Evolutionary conservation across 2,329 filamentous ascomycete species (phyloP), one percentile per base, ranked within the genome.

Genomic region (Fusarium scirpi): DNA sequence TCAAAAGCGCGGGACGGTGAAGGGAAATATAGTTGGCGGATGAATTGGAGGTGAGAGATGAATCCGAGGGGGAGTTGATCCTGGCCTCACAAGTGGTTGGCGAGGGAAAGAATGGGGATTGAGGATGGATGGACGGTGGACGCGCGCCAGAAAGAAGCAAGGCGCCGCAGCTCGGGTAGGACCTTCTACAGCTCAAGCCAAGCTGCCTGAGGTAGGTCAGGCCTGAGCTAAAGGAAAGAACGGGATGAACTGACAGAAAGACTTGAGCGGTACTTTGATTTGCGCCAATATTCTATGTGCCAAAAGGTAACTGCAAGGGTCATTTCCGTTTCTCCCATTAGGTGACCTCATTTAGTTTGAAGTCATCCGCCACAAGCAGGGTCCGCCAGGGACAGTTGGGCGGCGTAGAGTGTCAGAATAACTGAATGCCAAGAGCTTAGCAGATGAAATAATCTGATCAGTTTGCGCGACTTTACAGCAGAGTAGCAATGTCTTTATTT

Each of bases 51-150:
- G 58, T 54, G 62, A 70, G 61, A 67, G 65, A 61, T 71, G 69
- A 67, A 59, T 70, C 57, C 69, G 69, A 70, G 58, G 47, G 62
- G 51, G 54, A 71, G 69, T 67, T 60, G 55, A 71, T 71, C 62
- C 58, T 65, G 58, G 62, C 56, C 55, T 59, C 47, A 51, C 57
- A 71, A 57, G 66, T 69, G 69, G 61, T 71, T 71, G 69, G 65
- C 69, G 57, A 69, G 69, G 69, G 69, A 71, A 71, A 72, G 69
- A 71, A 71, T 71, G 69, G 69, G 64, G 69, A 72, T 67, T 27
- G 20, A 53, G 34, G 34, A 38, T 38, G 34, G 61, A 53, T 38
- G 34, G 34, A 71, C 69, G 58, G 41, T 38, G 34, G 34, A 71
- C 69, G 58, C 69, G 69, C 69, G 69, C 69, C 65, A 72, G 45